A percentile compares a stretch with the other conserved stretches of the same genome.
Conservation (phyloP, 1,139 yeast genomes). For the Yamadazyma songkhlaensis region DNA sequence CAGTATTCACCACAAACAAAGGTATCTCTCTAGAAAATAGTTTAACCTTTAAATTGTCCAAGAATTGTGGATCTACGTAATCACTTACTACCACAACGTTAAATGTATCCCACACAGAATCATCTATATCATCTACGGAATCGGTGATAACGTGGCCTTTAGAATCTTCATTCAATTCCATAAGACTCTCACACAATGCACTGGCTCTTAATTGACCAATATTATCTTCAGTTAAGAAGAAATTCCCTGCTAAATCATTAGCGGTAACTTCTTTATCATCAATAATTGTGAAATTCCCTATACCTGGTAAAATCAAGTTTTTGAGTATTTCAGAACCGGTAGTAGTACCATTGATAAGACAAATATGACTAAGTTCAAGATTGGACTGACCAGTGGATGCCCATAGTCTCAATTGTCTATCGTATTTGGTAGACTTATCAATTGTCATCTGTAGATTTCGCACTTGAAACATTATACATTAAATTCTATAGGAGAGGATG, state of each 20-base stretch:
- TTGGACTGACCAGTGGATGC: constrained; percentile 70
- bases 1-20: constrained; percentile 46
- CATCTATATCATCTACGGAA: constrained; percentile 16
- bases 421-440: constrained; percentile 56
- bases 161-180: constrained; percentile 63
- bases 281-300: constrained; percentile 64
- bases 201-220: constrained; percentile 42
- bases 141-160: constrained; percentile 30
- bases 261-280: constrained; percentile 42
- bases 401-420: constrained; percentile 90
- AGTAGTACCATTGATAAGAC: constrained; percentile 59
- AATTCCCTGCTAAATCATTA: constrained; percentile 54
- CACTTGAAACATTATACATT: background rate
- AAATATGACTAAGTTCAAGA: constrained; percentile 57
- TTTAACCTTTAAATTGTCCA: constrained; percentile 28
- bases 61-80: constrained; percentile 13
- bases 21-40: constrained; percentile 53
- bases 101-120: constrained; percentile 49
- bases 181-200: constrained; percentile 38
- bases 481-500: too few species aligned
- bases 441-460: constrained; percentile 18
- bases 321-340: constrained; percentile 71
- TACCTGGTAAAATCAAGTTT: constrained; percentile 78
- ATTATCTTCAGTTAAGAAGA: constrained; percentile 52
- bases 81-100: constrained; percentile 52